A percentile compares a stretch with the other conserved stretches of the same genome.
Evolutionary conservation across 768 basidiomycete species (phyloP).

Genomic region (Kwoniella botswanensis): DNA sequence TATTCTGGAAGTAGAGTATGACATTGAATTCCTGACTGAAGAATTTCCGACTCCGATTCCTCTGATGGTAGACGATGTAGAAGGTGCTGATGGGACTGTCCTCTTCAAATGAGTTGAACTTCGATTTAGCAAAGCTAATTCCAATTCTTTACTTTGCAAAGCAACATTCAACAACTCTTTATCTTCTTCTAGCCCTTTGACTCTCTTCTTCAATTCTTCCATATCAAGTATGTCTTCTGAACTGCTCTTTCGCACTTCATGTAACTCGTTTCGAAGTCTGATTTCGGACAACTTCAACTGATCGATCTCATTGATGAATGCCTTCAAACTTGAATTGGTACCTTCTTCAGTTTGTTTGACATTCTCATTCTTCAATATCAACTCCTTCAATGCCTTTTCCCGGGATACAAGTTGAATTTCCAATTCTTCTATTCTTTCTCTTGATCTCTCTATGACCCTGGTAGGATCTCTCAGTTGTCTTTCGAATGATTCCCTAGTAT

Average conservation of each 20-base stretch:
- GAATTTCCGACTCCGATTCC: background rate
- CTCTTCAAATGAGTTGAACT: background rate
- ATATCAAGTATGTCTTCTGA: conserved; percentile 4
- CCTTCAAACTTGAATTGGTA: conserved; percentile 26
- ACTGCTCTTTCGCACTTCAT: background rate
- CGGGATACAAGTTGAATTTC: conserved; percentile 20
- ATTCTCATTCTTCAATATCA: conserved; percentile 32
- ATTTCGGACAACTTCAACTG: conserved; percentile 39
- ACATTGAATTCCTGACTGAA: conserved; percentile 1
- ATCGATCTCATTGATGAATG: conserved; percentile 44
- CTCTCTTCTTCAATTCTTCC: conserved; percentile 17
- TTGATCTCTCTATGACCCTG: conserved; percentile 10
- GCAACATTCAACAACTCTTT: conserved; percentile 32
- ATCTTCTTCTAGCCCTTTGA: conserved; percentile 25
- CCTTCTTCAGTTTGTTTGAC: conserved; percentile 28
- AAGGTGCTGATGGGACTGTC: background rate
- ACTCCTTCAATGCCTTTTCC: conserved; percentile 12
- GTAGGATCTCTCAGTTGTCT: conserved; percentile 28
- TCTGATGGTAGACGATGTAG: background rate
- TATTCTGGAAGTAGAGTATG: conserved; percentile 22
- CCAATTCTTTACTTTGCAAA: conserved; percentile 25
- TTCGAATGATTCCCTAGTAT: background rate
- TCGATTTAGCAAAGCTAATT: conserved; percentile 20
- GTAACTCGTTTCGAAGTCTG: conserved; percentile 20
- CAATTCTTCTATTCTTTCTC: conserved; percentile 17